These are phyloP conservation scores for Crucihimalaya himalaica DNA, from an alignment of 345 rosid species.

Conservation along the genomic window DNA sequence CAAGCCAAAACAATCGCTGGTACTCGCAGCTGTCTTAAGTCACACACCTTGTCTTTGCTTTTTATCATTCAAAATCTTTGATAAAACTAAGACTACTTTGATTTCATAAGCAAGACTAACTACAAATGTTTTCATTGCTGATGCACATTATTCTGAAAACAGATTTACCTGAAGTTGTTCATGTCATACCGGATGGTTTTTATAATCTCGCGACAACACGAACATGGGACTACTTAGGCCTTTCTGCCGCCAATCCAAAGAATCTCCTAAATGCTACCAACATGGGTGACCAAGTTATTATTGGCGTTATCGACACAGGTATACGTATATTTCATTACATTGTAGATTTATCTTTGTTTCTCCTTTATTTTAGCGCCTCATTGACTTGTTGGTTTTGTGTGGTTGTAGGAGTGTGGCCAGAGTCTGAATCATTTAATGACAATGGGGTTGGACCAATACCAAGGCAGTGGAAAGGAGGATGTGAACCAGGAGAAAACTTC, in stretches of 20 bases:
- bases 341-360: not conserved
- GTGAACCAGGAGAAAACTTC: conserved; percentile 38
- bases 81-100: not conserved
- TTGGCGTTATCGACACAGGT: conserved; percentile 43
- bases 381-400: not conserved
- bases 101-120: not conserved
- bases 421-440: conserved; percentile 18
- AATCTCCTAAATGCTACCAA: conserved; percentile 19
- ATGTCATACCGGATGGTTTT: conserved; percentile 39
- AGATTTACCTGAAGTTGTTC: conserved; percentile 46
- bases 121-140: not conserved
- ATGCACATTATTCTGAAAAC: not conserved
- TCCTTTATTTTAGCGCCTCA: not conserved
- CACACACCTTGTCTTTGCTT: not conserved
- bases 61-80: not conserved
- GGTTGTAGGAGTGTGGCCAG: conserved; percentile 19
- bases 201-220: conserved; percentile 45
- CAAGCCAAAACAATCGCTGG: conserved; percentile 45
- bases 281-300: conserved; percentile 34
- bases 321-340: not conserved
- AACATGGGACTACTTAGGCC: conserved; percentile 48
- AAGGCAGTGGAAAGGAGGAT: not conserved
- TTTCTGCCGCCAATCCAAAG: conserved; percentile 29
- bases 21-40: not conserved
- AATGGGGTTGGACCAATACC: conserved; percentile 14